Conservation (phyloP, 345 rosid genomes). For the Draba incana region DNA sequence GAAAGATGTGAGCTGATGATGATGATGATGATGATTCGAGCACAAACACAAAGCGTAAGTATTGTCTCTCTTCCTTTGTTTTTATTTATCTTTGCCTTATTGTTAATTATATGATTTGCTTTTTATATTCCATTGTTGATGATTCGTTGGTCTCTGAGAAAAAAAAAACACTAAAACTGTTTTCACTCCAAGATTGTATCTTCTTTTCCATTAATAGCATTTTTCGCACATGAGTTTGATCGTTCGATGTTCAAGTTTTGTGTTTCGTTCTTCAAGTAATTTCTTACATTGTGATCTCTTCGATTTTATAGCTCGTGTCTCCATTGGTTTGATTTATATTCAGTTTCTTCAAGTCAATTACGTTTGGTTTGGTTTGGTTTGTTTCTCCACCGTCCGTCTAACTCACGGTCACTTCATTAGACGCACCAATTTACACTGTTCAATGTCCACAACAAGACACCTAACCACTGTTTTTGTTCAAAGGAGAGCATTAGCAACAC, state of each 20-base stretch:
- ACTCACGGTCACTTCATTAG: not conserved
- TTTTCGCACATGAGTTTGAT: slow-evolving; percentile 15
- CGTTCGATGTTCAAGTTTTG: not conserved
- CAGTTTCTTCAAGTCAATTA: no score
- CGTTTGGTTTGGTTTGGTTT: no score
- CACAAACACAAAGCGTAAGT: slow-evolving; percentile 40
- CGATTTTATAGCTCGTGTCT: no score
- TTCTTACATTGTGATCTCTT: no score
- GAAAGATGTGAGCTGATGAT: slow-evolving; percentile 77
- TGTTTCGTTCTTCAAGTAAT: no score
- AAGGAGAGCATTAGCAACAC: not conserved
- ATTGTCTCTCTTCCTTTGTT: slow-evolving; percentile 22
- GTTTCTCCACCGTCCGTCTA: slow-evolving; percentile 33
- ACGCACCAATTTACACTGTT: slow-evolving; percentile 7
- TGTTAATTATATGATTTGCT: slow-evolving; percentile 47
- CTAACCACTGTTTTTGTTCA: not conserved
- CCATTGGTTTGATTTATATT: not conserved
- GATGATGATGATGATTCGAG: slow-evolving; percentile 20
- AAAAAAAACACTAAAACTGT: slow-evolving; percentile 16
- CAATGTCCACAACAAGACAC: not conserved
- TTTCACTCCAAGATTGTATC: slow-evolving; percentile 29
- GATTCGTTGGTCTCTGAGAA: slow-evolving; percentile 37
- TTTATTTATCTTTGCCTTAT: slow-evolving; percentile 24
- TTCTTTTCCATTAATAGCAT: slow-evolving; percentile 9
- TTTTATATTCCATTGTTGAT: slow-evolving; percentile 41